Percentiles rank a stretch among this genome's conserved stretches.
These are phyloP conservation scores for Ogataea hybrid DNA, from an alignment of 1,139 yeast species.

Conservation along the genomic window DNA sequence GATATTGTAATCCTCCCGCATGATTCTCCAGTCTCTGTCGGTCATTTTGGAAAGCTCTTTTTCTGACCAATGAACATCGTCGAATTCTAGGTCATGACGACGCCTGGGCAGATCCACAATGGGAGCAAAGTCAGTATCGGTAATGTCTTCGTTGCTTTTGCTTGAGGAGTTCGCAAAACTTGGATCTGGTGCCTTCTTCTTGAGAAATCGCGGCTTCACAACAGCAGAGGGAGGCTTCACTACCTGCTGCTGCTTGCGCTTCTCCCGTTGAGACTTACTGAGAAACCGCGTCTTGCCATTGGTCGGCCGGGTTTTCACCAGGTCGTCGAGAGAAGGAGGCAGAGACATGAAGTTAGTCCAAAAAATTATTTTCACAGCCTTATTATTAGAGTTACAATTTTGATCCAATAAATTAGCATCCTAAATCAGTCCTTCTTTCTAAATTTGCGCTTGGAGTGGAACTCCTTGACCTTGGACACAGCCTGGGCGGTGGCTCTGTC, in stretches of 20 bases:
- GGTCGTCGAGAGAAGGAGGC: conserved; percentile 21
- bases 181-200: neutral
- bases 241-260: conserved; percentile 6
- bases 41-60: conserved; percentile 68
- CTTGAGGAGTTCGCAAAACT: neutral
- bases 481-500: conserved; percentile 94
- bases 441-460: conserved; percentile 48
- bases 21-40: conserved; percentile 84
- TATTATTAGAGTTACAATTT: neutral
- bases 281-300: conserved; percentile 12
- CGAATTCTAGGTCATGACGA: conserved; percentile 1
- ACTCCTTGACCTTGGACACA: conserved; percentile 74
- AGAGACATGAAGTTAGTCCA: conserved; percentile 1
- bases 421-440: conserved; percentile 12
- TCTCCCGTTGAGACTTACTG: conserved; percentile 14
- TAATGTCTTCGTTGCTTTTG: neutral
- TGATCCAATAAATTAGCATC: neutral
- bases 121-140: conserved; percentile 37
- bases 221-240: no score
- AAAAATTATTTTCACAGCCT: neutral
- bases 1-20: conserved; percentile 76
- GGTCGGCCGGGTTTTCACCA: conserved; percentile 4
- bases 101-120: conserved; percentile 32
- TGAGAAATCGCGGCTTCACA: neutral
- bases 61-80: conserved; percentile 63